These are phyloP conservation scores for Blastobotrys persicus DNA, from an alignment of 1,139 yeast genomes.

Conservation along the genomic window DNA sequence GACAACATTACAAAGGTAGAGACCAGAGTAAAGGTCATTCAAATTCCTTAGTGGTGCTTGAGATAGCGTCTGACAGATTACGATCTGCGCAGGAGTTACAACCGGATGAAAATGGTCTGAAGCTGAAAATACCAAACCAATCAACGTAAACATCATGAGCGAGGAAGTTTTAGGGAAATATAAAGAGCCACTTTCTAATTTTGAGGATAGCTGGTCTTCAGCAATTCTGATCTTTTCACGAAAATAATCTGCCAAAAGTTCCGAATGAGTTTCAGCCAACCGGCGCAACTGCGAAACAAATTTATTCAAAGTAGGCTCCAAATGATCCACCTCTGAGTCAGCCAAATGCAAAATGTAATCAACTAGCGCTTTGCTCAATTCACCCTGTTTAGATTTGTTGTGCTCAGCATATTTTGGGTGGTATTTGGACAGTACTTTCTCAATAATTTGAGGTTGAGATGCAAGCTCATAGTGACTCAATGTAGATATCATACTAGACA, in stretches of 20 bases:
- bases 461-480: slow-evolving; percentile 42
- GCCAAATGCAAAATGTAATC: slow-evolving; percentile 58
- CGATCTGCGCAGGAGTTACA: slow-evolving; percentile 75
- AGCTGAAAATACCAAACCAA: slow-evolving; percentile 82
- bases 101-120: slow-evolving; percentile 94
- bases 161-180: slow-evolving; percentile 33
- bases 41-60: slow-evolving; percentile 44
- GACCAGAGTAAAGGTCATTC: slow-evolving; percentile 47
- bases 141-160: slow-evolving; percentile 61
- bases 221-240: slow-evolving; percentile 49
- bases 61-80: slow-evolving; percentile 69
- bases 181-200: slow-evolving; percentile 22
- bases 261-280: slow-evolving; percentile 65
- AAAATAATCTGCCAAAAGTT: slow-evolving; percentile 56
- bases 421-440: slow-evolving; percentile 55
- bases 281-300: slow-evolving; percentile 53
- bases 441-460: slow-evolving; percentile 51
- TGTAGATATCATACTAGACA: slow-evolving; percentile 44
- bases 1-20: slow-evolving; percentile 62
- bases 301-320: slow-evolving; percentile 43
- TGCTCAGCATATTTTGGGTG: slow-evolving; percentile 81
- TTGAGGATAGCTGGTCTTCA: slow-evolving; percentile 43
- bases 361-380: slow-evolving; percentile 62
- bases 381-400: slow-evolving; percentile 70
- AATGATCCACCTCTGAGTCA: slow-evolving; percentile 32